These are phyloP conservation scores for Neospora caninum DNA, from an alignment of 169 alveolate genomes.

Conservation along the genomic window DNA sequence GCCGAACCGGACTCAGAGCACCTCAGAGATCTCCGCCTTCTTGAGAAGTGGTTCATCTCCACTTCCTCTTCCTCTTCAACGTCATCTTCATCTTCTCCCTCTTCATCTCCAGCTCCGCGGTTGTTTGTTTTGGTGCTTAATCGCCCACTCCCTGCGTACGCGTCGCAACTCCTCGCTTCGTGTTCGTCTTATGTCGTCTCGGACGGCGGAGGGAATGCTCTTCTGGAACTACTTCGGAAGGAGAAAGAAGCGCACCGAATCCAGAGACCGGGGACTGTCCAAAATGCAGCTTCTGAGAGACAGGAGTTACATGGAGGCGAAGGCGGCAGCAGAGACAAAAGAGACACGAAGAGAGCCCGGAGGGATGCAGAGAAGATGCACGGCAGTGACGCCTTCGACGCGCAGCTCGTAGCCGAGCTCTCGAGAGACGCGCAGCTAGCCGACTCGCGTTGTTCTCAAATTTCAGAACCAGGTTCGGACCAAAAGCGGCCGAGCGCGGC, in stretches of 20 bases:
- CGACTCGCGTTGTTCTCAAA: too few species aligned
- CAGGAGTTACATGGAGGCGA: too few species aligned
- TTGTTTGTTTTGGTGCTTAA: background rate
- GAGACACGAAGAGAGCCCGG: background rate
- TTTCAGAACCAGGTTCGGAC: too few species aligned
- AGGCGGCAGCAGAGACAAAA: too few species aligned
- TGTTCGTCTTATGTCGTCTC: background rate
- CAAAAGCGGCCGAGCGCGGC: too few species aligned
- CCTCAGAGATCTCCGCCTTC: background rate
- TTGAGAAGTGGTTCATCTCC: background rate
- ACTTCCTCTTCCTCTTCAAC: background rate
- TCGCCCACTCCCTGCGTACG: constrained; percentile 23
- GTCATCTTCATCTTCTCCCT: background rate
- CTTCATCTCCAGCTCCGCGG: constrained; percentile 8
- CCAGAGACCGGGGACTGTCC: background rate
- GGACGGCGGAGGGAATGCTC: constrained; percentile 14
- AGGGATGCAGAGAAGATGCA: too few species aligned
- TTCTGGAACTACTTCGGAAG: background rate
- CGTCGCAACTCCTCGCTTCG: background rate
- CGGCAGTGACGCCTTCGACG: too few species aligned
- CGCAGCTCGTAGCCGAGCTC: too few species aligned
- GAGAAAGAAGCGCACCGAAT: background rate
- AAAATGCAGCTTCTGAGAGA: too few species aligned
- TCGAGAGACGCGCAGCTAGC: too few species aligned
- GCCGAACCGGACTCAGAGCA: too few species aligned